These are phyloP conservation scores for Sporothrix brasiliensis DNA, from an alignment of 2,329 filamentous ascomycete genomes.

Conservation along the genomic window DNA sequence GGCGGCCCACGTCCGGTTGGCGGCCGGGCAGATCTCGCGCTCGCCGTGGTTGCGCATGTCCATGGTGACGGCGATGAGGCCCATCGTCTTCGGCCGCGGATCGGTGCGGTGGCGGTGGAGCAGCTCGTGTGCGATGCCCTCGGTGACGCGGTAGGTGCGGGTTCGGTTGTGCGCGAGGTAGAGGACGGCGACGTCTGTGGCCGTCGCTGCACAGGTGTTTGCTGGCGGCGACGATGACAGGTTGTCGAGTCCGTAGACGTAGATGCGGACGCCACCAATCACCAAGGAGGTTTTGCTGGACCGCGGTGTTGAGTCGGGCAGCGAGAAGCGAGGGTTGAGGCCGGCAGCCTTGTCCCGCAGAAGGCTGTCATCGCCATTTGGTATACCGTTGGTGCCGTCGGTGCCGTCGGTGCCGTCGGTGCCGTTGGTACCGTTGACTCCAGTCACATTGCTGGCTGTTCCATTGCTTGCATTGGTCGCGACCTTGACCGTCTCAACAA, in stretches of 20 bases:
- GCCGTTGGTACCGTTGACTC: background rate
- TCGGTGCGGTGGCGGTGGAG: constrained; percentile 1
- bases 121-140: constrained; percentile 20
- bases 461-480: background rate
- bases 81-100: background rate
- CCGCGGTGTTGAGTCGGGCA: constrained; percentile 8
- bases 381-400: background rate
- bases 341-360: background rate
- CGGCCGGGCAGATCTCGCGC: background rate
- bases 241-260: constrained; percentile 14
- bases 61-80: constrained; percentile 19
- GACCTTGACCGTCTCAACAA: background rate
- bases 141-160: constrained; percentile 18
- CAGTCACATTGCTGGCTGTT: background rate
- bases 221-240: background rate
- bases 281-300: constrained; percentile 24
- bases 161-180: constrained; percentile 24
- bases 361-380: constrained; percentile 8
- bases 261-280: constrained; percentile 21
- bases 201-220: too few relatives aligned
- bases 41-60: constrained; percentile 26
- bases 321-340: constrained; percentile 12
- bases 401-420: background rate
- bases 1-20: constrained; percentile 11
- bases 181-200: constrained; percentile 16